A percentile compares a stretch with the other conserved stretches of the same genome.
These are phyloP conservation scores for Phytopythium oedochilum DNA, from an alignment of 352 stramenopile genomes.

Conservation along the genomic window DNA sequence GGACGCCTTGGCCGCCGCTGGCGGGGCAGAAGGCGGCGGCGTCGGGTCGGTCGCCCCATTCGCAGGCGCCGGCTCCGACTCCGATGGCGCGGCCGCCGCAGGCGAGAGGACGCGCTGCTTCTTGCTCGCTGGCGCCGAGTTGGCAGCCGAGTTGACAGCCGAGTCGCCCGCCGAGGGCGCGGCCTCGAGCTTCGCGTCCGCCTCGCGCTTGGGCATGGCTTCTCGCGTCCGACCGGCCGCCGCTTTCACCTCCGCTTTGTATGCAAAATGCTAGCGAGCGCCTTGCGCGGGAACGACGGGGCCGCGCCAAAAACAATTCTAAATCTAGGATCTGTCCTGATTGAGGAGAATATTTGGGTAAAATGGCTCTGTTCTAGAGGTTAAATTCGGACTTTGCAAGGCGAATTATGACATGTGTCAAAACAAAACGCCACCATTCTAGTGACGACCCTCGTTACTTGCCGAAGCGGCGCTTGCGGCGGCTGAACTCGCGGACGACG, in stretches of 20 bases:
- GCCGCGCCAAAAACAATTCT: slow-evolving; percentile 9
- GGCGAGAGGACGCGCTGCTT: slow-evolving; percentile 18
- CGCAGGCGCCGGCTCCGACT: too few species aligned
- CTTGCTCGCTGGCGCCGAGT: slow-evolving; percentile 13
- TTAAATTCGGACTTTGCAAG: background rate
- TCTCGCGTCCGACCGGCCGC: background rate
- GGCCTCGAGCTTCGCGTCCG: slow-evolving; percentile 12
- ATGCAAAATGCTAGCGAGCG: slow-evolving; percentile 13
- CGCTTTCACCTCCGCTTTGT: slow-evolving; percentile 16
- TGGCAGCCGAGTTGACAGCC: slow-evolving; percentile 4
- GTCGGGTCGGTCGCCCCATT: background rate
- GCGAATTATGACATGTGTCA: background rate
- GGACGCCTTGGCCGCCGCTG: slow-evolving; percentile 19
- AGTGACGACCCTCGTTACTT: slow-evolving; percentile 41
- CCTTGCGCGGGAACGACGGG: slow-evolving; percentile 7
- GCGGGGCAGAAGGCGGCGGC: background rate
- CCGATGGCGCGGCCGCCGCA: background rate
- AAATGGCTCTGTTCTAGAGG: background rate
- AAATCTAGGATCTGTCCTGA: background rate
- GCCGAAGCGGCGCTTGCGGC: slow-evolving; percentile 85
- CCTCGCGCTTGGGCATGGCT: slow-evolving; percentile 5
- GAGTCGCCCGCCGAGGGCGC: slow-evolving; percentile 6
- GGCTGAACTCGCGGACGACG: slow-evolving; percentile 83
- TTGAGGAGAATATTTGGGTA: background rate
- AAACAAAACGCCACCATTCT: background rate